Evolutionary conservation across 2,329 filamentous ascomycete genomes (phyloP).

Genomic region (Pleomassaria siparia): DNA sequence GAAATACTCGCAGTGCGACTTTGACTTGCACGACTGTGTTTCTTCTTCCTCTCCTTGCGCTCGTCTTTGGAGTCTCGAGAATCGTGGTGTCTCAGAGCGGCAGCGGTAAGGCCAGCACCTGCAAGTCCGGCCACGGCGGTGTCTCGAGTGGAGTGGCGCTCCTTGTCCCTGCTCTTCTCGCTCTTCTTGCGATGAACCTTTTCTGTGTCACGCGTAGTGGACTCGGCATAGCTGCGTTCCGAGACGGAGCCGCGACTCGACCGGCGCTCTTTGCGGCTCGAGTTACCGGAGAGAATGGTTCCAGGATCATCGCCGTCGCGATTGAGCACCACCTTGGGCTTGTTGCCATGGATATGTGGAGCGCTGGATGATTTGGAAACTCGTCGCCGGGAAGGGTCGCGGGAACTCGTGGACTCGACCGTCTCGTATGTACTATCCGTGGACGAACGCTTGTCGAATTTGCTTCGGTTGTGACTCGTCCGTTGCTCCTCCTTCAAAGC

Average conservation of each 20-base stretch:
- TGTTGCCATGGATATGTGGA: constrained; percentile 57
- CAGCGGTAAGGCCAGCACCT: constrained; percentile 61
- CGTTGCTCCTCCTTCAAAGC: constrained; percentile 89
- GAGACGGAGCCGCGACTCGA: constrained; percentile 56
- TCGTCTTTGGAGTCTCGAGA: constrained; percentile 57
- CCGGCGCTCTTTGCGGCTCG: constrained; percentile 55
- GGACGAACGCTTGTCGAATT: constrained; percentile 64
- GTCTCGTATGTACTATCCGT: constrained; percentile 56
- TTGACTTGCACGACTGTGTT: constrained; percentile 52
- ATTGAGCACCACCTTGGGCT: constrained; percentile 63
- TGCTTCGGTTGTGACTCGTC: constrained; percentile 69
- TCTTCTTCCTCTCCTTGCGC: constrained; percentile 47
- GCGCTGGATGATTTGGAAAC: constrained; percentile 64
- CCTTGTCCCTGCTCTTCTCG: constrained; percentile 54
- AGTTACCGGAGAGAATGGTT: constrained; percentile 58
- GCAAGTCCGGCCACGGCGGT: constrained; percentile 56
- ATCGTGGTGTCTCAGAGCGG: constrained; percentile 65
- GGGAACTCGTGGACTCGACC: constrained; percentile 56
- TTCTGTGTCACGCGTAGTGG: constrained; percentile 47
- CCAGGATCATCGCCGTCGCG: constrained; percentile 61
- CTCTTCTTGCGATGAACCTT: constrained; percentile 53
- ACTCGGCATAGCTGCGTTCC: constrained; percentile 44
- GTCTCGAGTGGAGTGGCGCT: constrained; percentile 51
- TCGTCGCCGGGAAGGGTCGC: constrained; percentile 51
- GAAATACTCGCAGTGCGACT: constrained; percentile 56